Base-by-base conservation (phyloP, 176 grass and related monocot genomes). In the Carex pumila region DNA sequence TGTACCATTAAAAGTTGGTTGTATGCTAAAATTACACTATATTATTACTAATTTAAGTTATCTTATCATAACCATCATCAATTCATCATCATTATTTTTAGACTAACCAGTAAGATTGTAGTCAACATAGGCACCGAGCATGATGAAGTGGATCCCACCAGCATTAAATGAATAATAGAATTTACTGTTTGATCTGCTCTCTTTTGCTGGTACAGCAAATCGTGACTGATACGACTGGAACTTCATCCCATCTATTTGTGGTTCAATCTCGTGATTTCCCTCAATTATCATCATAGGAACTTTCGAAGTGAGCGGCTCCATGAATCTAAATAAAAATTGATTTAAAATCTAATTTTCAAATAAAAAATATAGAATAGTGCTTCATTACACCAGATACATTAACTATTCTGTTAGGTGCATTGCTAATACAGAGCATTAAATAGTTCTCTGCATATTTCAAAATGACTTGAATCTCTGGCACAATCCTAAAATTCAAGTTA, bases 251-350 rank as follows among this genome's bases (percentile, higher is more conserved):
- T 87, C 90, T 45, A 84, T 87, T 85, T 98, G 95, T 13, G 91
- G 95, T 47, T 98, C 95, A 4, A 94, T 94, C 82, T 98, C 95
- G 15, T 98, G 95, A 86, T 98, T 98, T 56, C 95, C 92, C 88
- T 95, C 95, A 2, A 91, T 93, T 15, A 94, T 89, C 95, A 98
- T 98, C 91, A 91, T 88, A 1, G 92, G 89, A 18, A 94, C 71
- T 79, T 71, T 98, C 6, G 91, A 98, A 31, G 67, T 87, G 9
- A 94, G 75, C 0, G 91, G 89, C 59, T 98, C 92, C 92, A 94
- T 94, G 86, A 98, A 98, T 77, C 95, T 93, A 61, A 59, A 61
- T 71, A 81, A 66, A 17, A 66, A 56, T 8, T 70, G 22, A 36
- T 25, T 59, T 37, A 15, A 25, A 31, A 72, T 41, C 13, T 17